Conservation (phyloP, 164 flowering plant species). For the Liriodendron chinense region DNA sequence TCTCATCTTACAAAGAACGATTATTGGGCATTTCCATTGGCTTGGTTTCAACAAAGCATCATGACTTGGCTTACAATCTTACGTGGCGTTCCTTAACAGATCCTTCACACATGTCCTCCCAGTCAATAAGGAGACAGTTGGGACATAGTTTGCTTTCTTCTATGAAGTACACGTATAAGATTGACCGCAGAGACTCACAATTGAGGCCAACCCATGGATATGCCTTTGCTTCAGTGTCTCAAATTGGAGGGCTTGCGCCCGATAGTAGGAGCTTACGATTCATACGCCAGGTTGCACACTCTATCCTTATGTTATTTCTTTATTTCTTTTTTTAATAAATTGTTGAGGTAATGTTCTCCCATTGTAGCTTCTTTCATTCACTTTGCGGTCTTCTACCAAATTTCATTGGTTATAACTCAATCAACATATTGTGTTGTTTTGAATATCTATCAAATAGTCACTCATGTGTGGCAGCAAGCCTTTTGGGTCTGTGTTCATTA, state of each 20-base stretch:
- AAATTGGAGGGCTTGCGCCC: conserved; percentile 79
- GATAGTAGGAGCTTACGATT: conserved; percentile 69
- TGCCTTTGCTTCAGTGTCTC: conserved; percentile 69
- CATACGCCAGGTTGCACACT: conserved; percentile 73
- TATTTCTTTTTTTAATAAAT: not conserved
- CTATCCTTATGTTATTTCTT: not conserved
- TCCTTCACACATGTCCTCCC: conserved; percentile 79
- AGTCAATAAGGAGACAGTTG: conserved; percentile 79
- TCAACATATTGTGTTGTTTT: not conserved
- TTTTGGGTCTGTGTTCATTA: not conserved
- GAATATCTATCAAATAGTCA: not conserved
- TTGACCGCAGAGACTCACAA: conserved; percentile 71
- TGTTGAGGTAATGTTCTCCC: not conserved
- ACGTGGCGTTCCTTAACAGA: conserved; percentile 84
- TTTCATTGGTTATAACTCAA: not conserved
- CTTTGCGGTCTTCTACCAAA: not conserved
- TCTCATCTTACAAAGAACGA: conserved; percentile 83
- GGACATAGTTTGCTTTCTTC: conserved; percentile 77
- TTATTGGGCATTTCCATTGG: conserved; percentile 76
- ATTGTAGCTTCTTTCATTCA: not conserved
- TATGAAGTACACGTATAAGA: conserved; percentile 70
- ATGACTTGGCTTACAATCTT: conserved; percentile 74
- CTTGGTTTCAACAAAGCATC: conserved; percentile 54
- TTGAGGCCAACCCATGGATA: conserved; percentile 82
- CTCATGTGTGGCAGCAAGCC: not conserved